These are phyloP conservation scores for Amaranthus palmeri DNA, from an alignment of 148 eudicot species.

Conservation along the genomic window DNA sequence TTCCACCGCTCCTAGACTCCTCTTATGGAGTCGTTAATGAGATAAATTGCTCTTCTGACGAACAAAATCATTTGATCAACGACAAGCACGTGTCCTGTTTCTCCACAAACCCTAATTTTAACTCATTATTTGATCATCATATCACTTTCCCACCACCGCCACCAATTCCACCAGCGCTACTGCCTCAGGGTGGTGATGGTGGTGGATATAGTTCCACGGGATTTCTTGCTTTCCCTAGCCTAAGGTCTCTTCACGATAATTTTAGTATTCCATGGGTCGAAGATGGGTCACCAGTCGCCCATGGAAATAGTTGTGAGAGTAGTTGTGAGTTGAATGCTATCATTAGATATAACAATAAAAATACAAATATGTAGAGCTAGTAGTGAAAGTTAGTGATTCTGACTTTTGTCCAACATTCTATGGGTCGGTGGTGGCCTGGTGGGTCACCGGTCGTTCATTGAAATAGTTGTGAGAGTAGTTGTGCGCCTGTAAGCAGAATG, in stretches of 20 bases:
- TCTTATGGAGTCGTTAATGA: slow-evolving; percentile 32
- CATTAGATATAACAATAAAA: not conserved
- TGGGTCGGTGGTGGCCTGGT: slow-evolving; percentile 10
- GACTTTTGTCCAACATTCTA: not conserved
- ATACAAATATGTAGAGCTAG: not conserved
- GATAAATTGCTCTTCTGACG: slow-evolving; percentile 35
- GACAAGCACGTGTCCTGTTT: slow-evolving; percentile 84
- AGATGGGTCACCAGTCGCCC: slow-evolving; percentile 8
- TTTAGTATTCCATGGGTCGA: slow-evolving; percentile 21
- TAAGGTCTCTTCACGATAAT: slow-evolving; percentile 57
- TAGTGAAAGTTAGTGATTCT: not conserved
- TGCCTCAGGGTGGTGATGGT: not conserved
- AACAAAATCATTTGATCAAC: slow-evolving; percentile 16
- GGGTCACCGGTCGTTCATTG: not conserved
- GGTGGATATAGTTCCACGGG: slow-evolving; percentile 13
- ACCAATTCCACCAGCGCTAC: not conserved
- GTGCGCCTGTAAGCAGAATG: no score
- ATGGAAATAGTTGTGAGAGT: not conserved
- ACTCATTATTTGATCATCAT: slow-evolving; percentile 12
- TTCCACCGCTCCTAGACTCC: slow-evolving; percentile 60
- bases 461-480: not conserved
- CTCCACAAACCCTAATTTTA: slow-evolving; percentile 42
- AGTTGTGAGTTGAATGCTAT: slow-evolving; percentile 5
- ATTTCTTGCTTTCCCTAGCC: slow-evolving; percentile 46
- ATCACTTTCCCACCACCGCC: slow-evolving; percentile 14